These are phyloP conservation scores for Geoglossum cookeanum DNA, from an alignment of 2,329 filamentous ascomycete species.

Conservation along the genomic window DNA sequence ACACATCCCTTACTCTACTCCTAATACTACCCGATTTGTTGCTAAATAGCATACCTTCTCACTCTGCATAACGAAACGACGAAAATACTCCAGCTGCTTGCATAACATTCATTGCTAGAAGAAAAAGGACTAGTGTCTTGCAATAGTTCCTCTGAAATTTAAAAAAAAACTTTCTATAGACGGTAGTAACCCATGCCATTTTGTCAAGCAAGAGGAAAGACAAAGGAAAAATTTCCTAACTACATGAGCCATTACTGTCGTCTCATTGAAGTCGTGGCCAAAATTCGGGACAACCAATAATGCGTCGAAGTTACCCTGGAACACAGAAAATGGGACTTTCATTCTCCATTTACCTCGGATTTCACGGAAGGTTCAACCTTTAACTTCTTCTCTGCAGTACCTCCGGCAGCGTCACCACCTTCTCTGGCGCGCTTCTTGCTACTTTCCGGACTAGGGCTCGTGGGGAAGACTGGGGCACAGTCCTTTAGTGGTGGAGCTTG, in stretches of 20 bases:
- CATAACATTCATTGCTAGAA: too few relatives aligned
- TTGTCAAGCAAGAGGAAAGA: background rate
- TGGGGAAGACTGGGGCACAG: background rate
- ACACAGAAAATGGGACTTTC: background rate
- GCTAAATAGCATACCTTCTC: too few relatives aligned
- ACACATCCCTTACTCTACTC: too few relatives aligned
- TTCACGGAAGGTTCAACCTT: conserved; percentile 26
- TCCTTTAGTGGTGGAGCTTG: background rate
- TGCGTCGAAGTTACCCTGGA: background rate
- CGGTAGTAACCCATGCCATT: background rate
- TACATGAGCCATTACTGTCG: background rate
- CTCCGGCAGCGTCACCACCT: conserved; percentile 26
- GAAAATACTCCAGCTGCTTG: too few relatives aligned
- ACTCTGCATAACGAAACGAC: too few relatives aligned
- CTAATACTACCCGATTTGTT: too few relatives aligned
- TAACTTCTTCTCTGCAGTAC: conserved; percentile 41
- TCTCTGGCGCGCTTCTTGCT: conserved; percentile 38
- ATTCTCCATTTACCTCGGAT: background rate
- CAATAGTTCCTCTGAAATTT: too few relatives aligned
- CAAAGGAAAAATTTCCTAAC: background rate
- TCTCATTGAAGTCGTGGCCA: background rate
- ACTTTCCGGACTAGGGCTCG: conserved; percentile 3
- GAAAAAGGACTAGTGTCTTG: too few relatives aligned
- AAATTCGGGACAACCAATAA: background rate
- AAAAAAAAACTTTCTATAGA: background rate